These are phyloP conservation scores for Eudorina sp. DNA, from an alignment of 139 green algal genomes.

Conservation along the genomic window DNA sequence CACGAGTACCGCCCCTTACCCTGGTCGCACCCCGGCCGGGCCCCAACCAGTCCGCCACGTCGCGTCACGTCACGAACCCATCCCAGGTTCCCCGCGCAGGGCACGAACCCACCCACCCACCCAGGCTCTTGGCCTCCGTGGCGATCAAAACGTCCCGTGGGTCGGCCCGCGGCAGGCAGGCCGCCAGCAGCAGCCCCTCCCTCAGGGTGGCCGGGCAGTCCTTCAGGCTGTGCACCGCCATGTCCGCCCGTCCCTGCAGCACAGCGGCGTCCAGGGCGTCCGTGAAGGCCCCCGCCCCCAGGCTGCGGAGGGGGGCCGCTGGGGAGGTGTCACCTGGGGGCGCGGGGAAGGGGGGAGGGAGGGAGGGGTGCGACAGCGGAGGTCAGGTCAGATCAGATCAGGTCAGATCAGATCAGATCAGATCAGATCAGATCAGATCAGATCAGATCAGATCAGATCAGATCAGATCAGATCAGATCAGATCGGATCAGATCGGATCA, in stretches of 20 bases:
- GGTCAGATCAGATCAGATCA: no score
- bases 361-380: no score
- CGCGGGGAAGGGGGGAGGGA: no score
- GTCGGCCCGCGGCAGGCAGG: slow-evolving; percentile 48
- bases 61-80: no score
- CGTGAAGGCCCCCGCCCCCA: slow-evolving; percentile 49
- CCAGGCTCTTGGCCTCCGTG: neutral
- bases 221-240: slow-evolving; percentile 50
- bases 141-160: slow-evolving; percentile 45
- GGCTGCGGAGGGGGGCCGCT: neutral
- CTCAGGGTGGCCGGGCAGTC: slow-evolving; percentile 23
- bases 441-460: no score
- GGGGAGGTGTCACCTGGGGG: slow-evolving; percentile 10
- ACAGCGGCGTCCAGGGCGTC: slow-evolving; percentile 8
- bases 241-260: neutral
- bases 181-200: slow-evolving; percentile 45
- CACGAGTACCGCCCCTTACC: no score
- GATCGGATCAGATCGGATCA: neutral
- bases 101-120: neutral
- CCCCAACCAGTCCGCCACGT: no score
- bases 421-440: no score
- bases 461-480: neutral
- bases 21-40: no score
- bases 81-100: no score
- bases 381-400: no score